Evolutionary conservation across 75 land plant species (phyloP).

Genomic region (Adiantum capillusveneris): DNA sequence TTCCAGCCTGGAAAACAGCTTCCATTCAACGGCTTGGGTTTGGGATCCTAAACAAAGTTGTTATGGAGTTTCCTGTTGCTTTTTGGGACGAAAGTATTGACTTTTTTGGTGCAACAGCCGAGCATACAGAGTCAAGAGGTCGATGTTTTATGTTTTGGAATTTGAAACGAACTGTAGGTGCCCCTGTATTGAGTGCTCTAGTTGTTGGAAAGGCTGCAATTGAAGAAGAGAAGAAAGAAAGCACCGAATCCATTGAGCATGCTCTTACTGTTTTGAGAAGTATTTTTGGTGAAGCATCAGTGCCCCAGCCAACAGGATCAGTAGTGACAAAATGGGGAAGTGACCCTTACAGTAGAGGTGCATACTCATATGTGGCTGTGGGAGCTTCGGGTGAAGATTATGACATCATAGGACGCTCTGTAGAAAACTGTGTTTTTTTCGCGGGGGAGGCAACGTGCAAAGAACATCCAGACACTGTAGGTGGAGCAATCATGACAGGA

Average conservation of each 20-base stretch:
- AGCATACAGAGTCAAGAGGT: constrained; percentile 61
- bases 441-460: constrained; percentile 99
- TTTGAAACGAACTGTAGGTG: constrained; percentile 81
- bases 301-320: constrained; percentile 81
- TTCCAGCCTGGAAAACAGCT: constrained; percentile 76
- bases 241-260: constrained; percentile 64
- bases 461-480: constrained; percentile 99
- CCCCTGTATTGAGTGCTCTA: constrained; percentile 90
- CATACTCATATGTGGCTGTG: constrained; percentile 94
- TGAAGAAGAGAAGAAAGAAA: constrained; percentile 50
- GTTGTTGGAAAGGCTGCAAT: constrained; percentile 92
- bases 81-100: constrained; percentile 97
- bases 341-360: constrained; percentile 84
- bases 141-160: constrained; percentile 99
- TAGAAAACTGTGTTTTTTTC: constrained; percentile 86
- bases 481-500: constrained; percentile 97
- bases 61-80: constrained; percentile 71
- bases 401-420: constrained; percentile 84
- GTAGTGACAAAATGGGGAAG: constrained; percentile 90
- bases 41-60: constrained; percentile 90
- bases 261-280: constrained; percentile 67
- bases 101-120: constrained; percentile 96
- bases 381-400: constrained; percentile 80
- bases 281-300: constrained; percentile 70
- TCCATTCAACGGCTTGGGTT: constrained; percentile 86